A percentile compares a stretch with the other conserved stretches of the same genome.
Conservation (phyloP, 2,329 filamentous ascomycete species). For the Fusarium papillatum region DNA sequence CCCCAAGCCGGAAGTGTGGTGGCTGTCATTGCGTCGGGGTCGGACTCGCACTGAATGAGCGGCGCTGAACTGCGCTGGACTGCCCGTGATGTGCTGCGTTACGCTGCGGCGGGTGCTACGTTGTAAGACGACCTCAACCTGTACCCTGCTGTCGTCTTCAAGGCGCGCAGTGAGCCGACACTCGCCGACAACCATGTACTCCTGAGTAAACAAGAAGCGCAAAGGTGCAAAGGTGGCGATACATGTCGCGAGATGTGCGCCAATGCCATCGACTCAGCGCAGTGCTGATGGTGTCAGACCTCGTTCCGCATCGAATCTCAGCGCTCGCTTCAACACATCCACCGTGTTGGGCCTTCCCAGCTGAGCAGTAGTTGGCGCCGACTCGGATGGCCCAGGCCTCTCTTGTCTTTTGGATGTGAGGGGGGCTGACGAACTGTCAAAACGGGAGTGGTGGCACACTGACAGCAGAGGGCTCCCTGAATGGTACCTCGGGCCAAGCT, state of each 20-base stretch:
- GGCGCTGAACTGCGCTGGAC: not conserved
- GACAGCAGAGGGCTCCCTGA: conserved; percentile 27
- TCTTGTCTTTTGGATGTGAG: not conserved
- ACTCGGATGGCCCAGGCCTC: not conserved
- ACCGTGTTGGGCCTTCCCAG: conserved; percentile 2
- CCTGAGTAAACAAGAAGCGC: not conserved
- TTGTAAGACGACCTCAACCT: conserved; percentile 9
- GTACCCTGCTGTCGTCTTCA: not conserved
- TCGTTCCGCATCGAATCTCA: conserved; percentile 3
- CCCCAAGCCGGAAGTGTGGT: not conserved
- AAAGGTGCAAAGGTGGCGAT: not conserved
- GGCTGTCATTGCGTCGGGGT: not conserved
- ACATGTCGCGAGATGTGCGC: not conserved
- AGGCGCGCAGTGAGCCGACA: not conserved
- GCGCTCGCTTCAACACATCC: not conserved
- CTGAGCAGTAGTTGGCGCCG: not conserved
- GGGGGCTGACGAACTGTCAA: conserved; percentile 15
- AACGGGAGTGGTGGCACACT: conserved; percentile 25
- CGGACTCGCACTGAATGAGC: not conserved
- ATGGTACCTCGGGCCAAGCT: conserved; percentile 9
- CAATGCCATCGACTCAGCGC: not conserved
- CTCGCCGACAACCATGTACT: not conserved
- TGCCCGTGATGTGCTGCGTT: not conserved
- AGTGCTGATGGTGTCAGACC: conserved; percentile 10
- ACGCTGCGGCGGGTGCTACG: conserved; percentile 4